A percentile compares a stretch with the other conserved stretches of the same genome.
Evolutionary conservation across 73 alveolate species (phyloP).

Genomic region (Effrenium voratum): DNA sequence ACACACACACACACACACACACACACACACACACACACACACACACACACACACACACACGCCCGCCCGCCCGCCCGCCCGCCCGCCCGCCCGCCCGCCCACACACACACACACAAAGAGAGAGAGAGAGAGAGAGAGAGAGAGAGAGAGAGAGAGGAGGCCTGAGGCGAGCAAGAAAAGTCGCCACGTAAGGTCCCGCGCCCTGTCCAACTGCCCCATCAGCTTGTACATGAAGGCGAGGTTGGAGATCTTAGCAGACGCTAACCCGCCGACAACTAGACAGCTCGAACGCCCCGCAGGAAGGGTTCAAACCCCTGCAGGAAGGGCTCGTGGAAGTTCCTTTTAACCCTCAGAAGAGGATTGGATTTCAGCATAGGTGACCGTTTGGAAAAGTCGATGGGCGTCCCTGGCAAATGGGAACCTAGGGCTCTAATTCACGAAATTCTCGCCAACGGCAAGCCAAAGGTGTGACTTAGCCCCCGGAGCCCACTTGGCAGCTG

Average conservation of each 20-base stretch:
- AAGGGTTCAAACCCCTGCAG: background rate
- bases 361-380: background rate
- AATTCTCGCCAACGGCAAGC: too few relatives aligned
- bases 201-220: conserved; percentile 89
- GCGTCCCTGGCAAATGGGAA: background rate
- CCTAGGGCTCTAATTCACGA: background rate
- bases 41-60: too few relatives aligned
- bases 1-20: too few relatives aligned
- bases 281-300: background rate
- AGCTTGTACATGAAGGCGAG: conserved; percentile 82
- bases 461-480: too few relatives aligned
- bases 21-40: too few relatives aligned
- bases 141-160: too few relatives aligned
- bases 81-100: too few relatives aligned
- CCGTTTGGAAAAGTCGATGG: background rate
- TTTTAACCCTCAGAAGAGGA: background rate
- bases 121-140: too few relatives aligned
- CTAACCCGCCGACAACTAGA: background rate
- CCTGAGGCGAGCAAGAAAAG: too few relatives aligned
- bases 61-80: too few relatives aligned
- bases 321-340: background rate
- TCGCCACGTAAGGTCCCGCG: background rate
- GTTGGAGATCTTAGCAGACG: conserved; percentile 24
- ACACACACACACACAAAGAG: too few relatives aligned
- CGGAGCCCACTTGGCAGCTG: too few relatives aligned